phyloP scores from a whole-genome alignment of 441 rosid species.

The Croton setiger region DNA sequence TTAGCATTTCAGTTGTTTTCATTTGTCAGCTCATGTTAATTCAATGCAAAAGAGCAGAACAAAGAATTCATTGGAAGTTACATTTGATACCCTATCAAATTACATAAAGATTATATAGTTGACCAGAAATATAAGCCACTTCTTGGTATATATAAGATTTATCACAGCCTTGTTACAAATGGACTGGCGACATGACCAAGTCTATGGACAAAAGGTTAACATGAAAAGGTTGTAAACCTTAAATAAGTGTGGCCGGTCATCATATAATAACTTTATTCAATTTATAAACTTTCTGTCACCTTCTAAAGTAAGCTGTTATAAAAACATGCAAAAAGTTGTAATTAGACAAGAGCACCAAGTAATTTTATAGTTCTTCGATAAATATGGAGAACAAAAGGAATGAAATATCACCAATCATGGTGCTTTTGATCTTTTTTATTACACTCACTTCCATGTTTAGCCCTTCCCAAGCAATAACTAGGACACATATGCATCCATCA shows the following conservation, averaged over 20 bases:
- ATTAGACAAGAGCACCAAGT: not conserved
- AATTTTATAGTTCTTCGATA: constrained; percentile 4
- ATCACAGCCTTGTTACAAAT: not conserved
- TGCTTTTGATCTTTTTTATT: constrained; percentile 6
- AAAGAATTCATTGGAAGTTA: too few species aligned
- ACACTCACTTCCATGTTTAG: constrained; percentile 19
- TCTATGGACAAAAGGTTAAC: not conserved
- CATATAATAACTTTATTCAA: not conserved
- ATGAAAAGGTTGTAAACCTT: not conserved
- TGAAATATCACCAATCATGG: constrained; percentile 7
- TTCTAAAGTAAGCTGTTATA: not conserved
- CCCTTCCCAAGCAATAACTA: constrained; percentile 17
- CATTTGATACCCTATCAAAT: too few species aligned
- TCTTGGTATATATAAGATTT: not conserved
- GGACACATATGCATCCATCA: not conserved
- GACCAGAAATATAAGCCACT: too few species aligned
- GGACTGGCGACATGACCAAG: not conserved
- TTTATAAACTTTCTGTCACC: not conserved
- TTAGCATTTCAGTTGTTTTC: too few species aligned
- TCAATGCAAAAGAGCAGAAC: too few species aligned
- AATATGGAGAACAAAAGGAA: constrained; percentile 21
- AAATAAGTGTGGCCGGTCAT: not conserved
- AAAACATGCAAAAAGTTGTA: not conserved
- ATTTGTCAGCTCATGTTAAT: too few species aligned
- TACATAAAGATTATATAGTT: too few species aligned